Conservation (phyloP, 2,329 filamentous ascomycete genomes). For the Fusarium albidum region DNA sequence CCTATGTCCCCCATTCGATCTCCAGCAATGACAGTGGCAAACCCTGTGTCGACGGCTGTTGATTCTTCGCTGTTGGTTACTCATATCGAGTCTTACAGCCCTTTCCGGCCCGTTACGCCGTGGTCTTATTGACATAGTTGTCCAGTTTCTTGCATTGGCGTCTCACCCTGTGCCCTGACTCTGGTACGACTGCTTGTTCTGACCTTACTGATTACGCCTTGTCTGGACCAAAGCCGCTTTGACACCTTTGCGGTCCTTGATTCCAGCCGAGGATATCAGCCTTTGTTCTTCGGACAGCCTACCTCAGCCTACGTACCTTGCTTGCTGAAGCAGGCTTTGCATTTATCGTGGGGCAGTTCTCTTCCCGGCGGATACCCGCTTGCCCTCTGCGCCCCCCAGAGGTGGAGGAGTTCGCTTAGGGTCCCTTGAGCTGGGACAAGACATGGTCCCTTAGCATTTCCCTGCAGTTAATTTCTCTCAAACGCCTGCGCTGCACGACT, state of each 20-base stretch:
- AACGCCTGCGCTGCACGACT: slow-evolving; percentile 15
- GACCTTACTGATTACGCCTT: neutral
- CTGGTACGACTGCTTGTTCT: slow-evolving; percentile 7
- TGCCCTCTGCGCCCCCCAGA: neutral
- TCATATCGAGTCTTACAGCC: slow-evolving; percentile 18
- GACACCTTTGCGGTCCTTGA: slow-evolving; percentile 10
- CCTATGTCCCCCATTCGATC: slow-evolving; percentile 27
- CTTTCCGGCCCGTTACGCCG: slow-evolving; percentile 13
- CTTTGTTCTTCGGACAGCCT: slow-evolving; percentile 21
- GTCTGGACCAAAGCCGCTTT: slow-evolving; percentile 7
- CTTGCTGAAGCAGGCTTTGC: slow-evolving; percentile 15
- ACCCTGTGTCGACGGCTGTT: slow-evolving; percentile 9
- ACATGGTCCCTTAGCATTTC: slow-evolving; percentile 34
- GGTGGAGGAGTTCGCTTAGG: slow-evolving; percentile 12
- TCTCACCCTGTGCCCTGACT: slow-evolving; percentile 7
- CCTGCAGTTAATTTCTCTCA: slow-evolving; percentile 24
- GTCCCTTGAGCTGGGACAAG: slow-evolving; percentile 22
- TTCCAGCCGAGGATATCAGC: slow-evolving; percentile 7
- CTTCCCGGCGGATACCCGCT: slow-evolving; percentile 5
- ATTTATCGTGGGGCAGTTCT: neutral
- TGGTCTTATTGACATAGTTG: slow-evolving; percentile 6
- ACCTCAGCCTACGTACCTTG: neutral
- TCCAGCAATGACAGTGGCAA: slow-evolving; percentile 21
- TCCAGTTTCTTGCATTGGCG: slow-evolving; percentile 4
- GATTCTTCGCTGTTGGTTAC: slow-evolving; percentile 9